Base-by-base conservation (phyloP, 2,329 filamentous ascomycete species). In the Apiospora pterosperma region DNA sequence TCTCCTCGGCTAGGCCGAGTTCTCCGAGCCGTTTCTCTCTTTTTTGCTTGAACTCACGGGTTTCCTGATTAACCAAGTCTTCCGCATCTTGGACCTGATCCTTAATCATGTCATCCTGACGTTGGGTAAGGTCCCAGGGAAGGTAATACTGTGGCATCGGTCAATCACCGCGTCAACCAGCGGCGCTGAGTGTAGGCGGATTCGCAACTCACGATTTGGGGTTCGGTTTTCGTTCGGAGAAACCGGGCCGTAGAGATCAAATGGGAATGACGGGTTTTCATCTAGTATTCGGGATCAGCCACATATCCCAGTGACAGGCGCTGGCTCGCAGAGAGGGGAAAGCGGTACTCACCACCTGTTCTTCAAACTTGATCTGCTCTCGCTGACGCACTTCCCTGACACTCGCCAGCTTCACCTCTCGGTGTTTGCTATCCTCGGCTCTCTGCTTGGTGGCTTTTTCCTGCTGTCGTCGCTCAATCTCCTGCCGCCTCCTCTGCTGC, bases 381-480 rank as follows among this genome's bases (percentile, higher is more conserved):
- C 82, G 82, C 77, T 84, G 85, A 66, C 93, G 85, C 69, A 85
- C 78, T 62, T 79, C 82, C 62, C 82, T 83, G 66, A 93, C 78
- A 72, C 87, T 85, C 52, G 89, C 87, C 62, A 88, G 79, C 72
- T 86, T 89, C 78, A 90, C 88, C 64, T 85, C 84, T 75, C 87
- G 87, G 70, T 87, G 81, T 76, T 88, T 87, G 68, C 90, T 87
- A 68, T 91, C 89, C 76, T 95, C 88, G 67, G 86, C 85, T 69
- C 87, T 88, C 76, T 94, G 91, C 72, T 89, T 83, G 76, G 90
- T 88, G 69, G 90, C 84, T 77, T 90, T 92, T 73, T 91, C 91
- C 74, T 91, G 88, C 77, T 94, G 92, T 70, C 90, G 89, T 77
- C 88, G 90, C 80, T 96, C 93, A 76, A 95, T 93, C 76, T 95